Conservation (phyloP, 495 filamentous ascomycete species). For the Acidomyces sp. region DNA sequence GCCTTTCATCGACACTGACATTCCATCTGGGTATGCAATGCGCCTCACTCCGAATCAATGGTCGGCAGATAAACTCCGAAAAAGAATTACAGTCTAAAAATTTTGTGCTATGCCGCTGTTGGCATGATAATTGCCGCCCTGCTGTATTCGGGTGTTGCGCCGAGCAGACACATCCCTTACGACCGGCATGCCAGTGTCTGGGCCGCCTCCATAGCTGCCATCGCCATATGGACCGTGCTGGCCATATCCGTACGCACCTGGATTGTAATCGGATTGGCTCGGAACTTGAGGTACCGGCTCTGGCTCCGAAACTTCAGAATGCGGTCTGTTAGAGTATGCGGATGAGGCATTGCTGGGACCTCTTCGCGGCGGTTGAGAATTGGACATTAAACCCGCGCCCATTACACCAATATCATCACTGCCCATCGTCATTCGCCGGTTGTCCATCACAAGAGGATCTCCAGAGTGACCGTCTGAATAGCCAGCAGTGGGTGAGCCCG, state of each 20-base stretch:
- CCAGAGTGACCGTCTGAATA: constrained; percentile 59
- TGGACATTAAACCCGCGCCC: constrained; percentile 52
- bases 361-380: constrained; percentile 59
- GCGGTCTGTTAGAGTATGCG: constrained; percentile 71
- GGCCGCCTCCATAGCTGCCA: constrained; percentile 37
- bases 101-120: constrained; percentile 97
- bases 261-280: constrained; percentile 37
- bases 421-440: constrained; percentile 43
- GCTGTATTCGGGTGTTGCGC: constrained; percentile 84
- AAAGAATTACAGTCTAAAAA: too few relatives aligned
- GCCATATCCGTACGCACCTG: constrained; percentile 11
- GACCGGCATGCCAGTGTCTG: constrained; percentile 47
- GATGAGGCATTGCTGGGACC: constrained; percentile 95
- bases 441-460: constrained; percentile 52
- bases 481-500: constrained; percentile 55
- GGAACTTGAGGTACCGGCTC: constrained; percentile 41
- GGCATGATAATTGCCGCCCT: constrained; percentile 69
- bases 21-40: too few relatives aligned
- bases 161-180: constrained; percentile 88
- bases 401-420: constrained; percentile 46
- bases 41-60: too few relatives aligned
- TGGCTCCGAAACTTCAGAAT: constrained; percentile 77
- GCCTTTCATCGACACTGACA: too few relatives aligned
- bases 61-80: too few relatives aligned
- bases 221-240: constrained; percentile 42